Evolutionary conservation across 2,329 filamentous ascomycete species (phyloP), one percentile per base, ranked within the genome.

Genomic region (Exophiala oligosperma): DNA sequence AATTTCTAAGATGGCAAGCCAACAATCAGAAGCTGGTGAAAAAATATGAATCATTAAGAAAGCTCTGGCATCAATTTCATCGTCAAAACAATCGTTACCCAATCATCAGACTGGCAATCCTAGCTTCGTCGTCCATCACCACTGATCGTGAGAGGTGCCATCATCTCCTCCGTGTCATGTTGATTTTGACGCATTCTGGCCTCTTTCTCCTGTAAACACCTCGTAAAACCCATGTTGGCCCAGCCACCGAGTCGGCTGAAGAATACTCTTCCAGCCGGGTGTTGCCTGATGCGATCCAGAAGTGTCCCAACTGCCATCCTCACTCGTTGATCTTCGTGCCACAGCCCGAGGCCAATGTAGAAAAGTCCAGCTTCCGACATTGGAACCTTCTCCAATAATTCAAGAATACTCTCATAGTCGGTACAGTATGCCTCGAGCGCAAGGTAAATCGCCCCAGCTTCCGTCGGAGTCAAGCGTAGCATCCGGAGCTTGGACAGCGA

Each of bases 261-360:
- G 82, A 94, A 97, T 74, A 97, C 91, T 68, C 92, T 84, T 1
- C 94, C 94, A 8, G 92, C 94, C 69, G 95, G 89, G 74, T 99
- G 93, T 57, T 88, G 86, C 65, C 86, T 84, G 54, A 99, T 86
- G 23, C 92, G 83, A 65, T 93, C 91, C 23, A 99, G 74, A 37
- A 99, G 76, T 60, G 90, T 90, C 1, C 91, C 88, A 1, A 91
- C 90, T 55, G 85, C 86, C 66, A 88, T 76, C 37, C 94, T 83
- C 9, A 97, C 92, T 52, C 91, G 88, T 37, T 82, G 80, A 64
- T 92, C 86, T 55, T 92, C 91, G 76, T 99, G 94, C 72, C 97
- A 97, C 4, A 99, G 79, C 0, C 94, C 94, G 52, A 97, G 82
- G 4, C 89, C 90, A 26, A 99, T 76, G 68, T 97, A 96, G 72